These are phyloP conservation scores for Acer saccharum DNA, from an alignment of 345 rosid genomes.

Conservation along the genomic window DNA sequence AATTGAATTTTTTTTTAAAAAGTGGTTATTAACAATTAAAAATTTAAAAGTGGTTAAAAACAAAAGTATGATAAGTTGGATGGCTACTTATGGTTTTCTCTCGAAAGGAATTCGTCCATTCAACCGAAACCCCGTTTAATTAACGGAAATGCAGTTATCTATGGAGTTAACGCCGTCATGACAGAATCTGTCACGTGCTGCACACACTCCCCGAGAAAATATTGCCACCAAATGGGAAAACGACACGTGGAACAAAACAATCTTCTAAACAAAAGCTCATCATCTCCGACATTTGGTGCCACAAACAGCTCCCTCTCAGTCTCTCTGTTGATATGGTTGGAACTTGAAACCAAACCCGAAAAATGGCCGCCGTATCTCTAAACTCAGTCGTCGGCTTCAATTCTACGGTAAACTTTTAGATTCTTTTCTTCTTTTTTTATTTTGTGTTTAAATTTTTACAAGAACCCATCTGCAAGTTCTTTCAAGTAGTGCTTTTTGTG, in stretches of 20 bases:
- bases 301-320: slow-evolving; percentile 16
- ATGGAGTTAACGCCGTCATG: no score
- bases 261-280: slow-evolving; percentile 4
- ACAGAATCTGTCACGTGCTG: no score
- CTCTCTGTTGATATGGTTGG: slow-evolving; percentile 23
- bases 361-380: slow-evolving; percentile 44
- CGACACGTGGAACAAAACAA: not conserved
- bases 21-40: no score
- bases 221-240: not conserved
- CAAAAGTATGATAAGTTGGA: no score
- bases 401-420: slow-evolving; percentile 25
- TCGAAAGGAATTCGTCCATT: no score
- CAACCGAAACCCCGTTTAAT: no score
- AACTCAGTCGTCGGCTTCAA: slow-evolving; percentile 39
- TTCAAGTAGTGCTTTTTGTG: not conserved
- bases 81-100: no score
- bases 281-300: slow-evolving; percentile 17
- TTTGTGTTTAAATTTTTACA: not conserved
- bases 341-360: slow-evolving; percentile 8
- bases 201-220: not conserved
- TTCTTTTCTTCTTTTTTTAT: not conserved
- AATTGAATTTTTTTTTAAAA: no score
- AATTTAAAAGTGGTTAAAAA: no score
- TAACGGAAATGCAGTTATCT: no score
- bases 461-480: not conserved